These are phyloP conservation scores for Excoecaria agallocha DNA, from an alignment of 345 rosid genomes.

Conservation along the genomic window DNA sequence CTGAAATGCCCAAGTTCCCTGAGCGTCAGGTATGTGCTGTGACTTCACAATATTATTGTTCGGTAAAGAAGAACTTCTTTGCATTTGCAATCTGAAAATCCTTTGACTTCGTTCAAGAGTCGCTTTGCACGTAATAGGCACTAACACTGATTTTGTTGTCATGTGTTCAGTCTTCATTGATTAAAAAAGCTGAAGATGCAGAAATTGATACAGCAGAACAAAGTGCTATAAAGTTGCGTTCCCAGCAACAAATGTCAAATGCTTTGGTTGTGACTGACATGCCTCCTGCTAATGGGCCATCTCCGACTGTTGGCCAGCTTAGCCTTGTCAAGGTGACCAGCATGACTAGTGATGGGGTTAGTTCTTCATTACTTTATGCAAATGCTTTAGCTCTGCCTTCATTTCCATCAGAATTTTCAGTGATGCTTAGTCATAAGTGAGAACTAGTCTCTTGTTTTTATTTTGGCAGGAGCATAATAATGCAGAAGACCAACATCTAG, in stretches of 20 bases:
- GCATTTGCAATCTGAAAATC: not conserved
- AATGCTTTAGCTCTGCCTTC: not conserved
- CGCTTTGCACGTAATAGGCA: not conserved
- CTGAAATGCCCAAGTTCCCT: constrained; percentile 99
- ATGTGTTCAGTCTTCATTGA: constrained; percentile 68
- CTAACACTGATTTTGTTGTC: constrained; percentile 16
- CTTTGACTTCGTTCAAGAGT: constrained; percentile 16
- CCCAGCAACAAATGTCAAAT: constrained; percentile 89
- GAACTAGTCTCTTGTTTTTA: constrained; percentile 14
- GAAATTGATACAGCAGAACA: constrained; percentile 95
- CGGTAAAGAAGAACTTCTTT: not conserved
- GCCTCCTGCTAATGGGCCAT: constrained; percentile 59
- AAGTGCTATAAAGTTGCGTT: constrained; percentile 93
- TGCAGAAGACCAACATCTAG: constrained; percentile 42
- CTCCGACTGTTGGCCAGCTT: constrained; percentile 49
- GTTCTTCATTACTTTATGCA: constrained; percentile 24
- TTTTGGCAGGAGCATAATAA: constrained; percentile 55
- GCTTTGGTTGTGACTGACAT: constrained; percentile 88
- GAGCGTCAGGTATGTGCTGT: constrained; percentile 80
- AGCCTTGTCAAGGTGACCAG: constrained; percentile 70
- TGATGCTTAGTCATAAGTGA: not conserved
- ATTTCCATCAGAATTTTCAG: not conserved
- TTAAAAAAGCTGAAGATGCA: constrained; percentile 79
- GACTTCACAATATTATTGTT: constrained; percentile 13
- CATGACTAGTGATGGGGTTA: constrained; percentile 47